Evolutionary conservation across 2,329 filamentous ascomycete species (phyloP), one percentile per base, ranked within the genome.

Genomic region (Endoconidiophora laricicola): DNA sequence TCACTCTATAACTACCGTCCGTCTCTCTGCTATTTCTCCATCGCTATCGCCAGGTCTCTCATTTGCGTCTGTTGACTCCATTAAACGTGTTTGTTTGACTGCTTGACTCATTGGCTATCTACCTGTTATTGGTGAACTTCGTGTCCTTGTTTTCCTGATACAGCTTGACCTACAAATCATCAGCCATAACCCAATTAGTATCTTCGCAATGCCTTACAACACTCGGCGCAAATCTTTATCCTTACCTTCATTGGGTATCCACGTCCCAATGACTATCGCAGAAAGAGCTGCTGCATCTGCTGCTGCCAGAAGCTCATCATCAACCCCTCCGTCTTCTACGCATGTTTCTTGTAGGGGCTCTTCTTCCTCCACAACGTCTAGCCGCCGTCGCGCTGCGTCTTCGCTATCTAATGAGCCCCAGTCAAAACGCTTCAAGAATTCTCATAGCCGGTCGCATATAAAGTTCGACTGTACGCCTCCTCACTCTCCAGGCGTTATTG

Each of bases 221-320:
- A 96, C 90, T 58, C 84, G 90, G 68, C 82, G 88, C 66, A 96
- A 96, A 72, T 94, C 87, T 62, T 72, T 98, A 57, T 95, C 88
- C 55, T 73, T 96, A 61, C 84, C 86, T 54, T 93, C 87, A 57
- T 76, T 96, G 60, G 91, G 91, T 63, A 94, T 96, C 59, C 85
- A 91, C 60, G 73, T 95, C 56, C 81, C 84, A 56, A 76, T 82
- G 60, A 71, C 73, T 58, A 70, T 79, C 60, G 73, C 78, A 60
- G 68, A 76, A 55, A 70, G 77, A 66, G 67, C 70, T 66, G 68
- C 71, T 63, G 61, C 71, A 61, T 61, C 68, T 60, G 65, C 82
- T 42, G 60, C 57, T 14, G 61, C 56, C 47, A 44, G 55, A 16
- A 45, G 14, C 43, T 16, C 20, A 12, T 23, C 12, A 9, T 9